These are phyloP conservation scores for Magnolia changhungtana DNA, from an alignment of 164 flowering plant species.

Conservation along the genomic window DNA sequence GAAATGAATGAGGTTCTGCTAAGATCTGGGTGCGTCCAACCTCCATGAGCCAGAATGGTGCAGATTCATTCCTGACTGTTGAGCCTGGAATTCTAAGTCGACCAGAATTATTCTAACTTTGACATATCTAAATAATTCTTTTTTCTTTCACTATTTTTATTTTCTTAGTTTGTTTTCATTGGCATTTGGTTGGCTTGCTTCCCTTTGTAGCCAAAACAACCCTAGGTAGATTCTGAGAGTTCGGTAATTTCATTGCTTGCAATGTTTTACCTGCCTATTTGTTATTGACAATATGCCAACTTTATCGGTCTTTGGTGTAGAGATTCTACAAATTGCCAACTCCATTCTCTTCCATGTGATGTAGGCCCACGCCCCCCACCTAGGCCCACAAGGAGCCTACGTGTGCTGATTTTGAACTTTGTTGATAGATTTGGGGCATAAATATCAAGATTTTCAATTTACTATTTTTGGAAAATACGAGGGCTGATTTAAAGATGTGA, in stretches of 20 bases:
- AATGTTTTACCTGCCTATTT: background rate
- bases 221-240: background rate
- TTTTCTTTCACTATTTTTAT: background rate
- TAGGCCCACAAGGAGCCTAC: too few species aligned
- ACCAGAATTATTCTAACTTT: background rate
- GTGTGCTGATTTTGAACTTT: too few species aligned
- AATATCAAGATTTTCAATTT: too few species aligned
- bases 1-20: background rate
- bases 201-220: slow-evolving; percentile 1
- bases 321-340: too few species aligned
- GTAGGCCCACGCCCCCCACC: too few species aligned
- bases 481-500: too few species aligned
- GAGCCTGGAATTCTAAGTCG: background rate
- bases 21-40: background rate
- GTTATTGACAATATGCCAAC: background rate
- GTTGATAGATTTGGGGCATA: too few species aligned
- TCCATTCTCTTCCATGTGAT: too few species aligned
- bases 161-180: background rate
- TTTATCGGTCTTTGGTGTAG: background rate
- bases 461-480: too few species aligned
- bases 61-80: background rate
- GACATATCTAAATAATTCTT: background rate
- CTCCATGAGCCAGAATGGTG: background rate
- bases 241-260: background rate
- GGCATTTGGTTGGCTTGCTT: background rate